Percentiles rank a stretch among this genome's conserved stretches.
Conservation (phyloP, 768 basidiomycete genomes). For the Hygrophoropsis aurantiaca region DNA sequence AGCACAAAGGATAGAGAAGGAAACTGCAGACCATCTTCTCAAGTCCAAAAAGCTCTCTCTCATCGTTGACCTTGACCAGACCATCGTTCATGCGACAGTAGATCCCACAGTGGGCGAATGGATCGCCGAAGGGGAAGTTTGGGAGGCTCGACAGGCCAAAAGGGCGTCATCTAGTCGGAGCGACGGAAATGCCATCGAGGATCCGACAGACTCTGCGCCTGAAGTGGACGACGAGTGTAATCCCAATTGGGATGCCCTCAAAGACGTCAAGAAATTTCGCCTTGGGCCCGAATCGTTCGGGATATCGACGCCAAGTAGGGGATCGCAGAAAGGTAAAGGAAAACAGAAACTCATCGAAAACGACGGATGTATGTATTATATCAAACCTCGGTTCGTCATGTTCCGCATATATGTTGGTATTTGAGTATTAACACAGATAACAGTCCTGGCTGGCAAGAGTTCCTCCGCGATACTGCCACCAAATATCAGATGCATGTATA, state of each 20-base stretch:
- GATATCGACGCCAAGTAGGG: slow-evolving; percentile 41
- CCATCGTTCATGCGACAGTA: slow-evolving; percentile 97
- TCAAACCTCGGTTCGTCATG: slow-evolving; percentile 84
- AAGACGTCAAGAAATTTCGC: slow-evolving; percentile 87
- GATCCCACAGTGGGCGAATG: slow-evolving; percentile 99
- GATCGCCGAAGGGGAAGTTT: slow-evolving; percentile 83
- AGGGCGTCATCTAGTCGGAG: slow-evolving; percentile 36
- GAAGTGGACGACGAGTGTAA: slow-evolving; percentile 64
- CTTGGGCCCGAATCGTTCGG: slow-evolving; percentile 76
- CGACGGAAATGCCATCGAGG: slow-evolving; percentile 28
- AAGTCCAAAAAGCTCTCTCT: slow-evolving; percentile 79
- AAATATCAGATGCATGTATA: slow-evolving; percentile 99
- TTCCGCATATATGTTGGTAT: not conserved
- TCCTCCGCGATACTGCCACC: slow-evolving; percentile 66
- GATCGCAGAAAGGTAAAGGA: slow-evolving; percentile 45
- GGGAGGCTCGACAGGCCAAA: slow-evolving; percentile 62
- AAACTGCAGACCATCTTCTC: slow-evolving; percentile 78
- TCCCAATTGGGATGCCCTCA: slow-evolving; percentile 90
- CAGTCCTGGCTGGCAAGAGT: slow-evolving; percentile 82
- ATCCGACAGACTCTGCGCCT: slow-evolving; percentile 41
- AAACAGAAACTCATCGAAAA: slow-evolving; percentile 66
- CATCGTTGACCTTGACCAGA: slow-evolving; percentile 98
- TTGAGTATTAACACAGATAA: not conserved
- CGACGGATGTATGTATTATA: slow-evolving; percentile 93
- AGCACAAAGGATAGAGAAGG: slow-evolving; percentile 84